phyloP scores from a whole-genome alignment of 2,329 filamentous ascomycete species.

The Colletotrichum brevisporum region DNA sequence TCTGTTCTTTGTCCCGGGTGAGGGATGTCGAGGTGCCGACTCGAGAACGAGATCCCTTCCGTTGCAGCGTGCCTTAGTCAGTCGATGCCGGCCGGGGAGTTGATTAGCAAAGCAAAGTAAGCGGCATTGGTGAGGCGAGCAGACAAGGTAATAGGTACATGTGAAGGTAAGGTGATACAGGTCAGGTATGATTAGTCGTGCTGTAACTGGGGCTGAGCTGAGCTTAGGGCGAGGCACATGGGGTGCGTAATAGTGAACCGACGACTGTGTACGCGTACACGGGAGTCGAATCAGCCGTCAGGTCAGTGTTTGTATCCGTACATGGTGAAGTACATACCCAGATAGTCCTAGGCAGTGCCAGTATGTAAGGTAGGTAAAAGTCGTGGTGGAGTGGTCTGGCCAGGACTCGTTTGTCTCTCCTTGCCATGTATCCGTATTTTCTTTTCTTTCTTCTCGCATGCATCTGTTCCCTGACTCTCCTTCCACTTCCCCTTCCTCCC shows the following conservation, averaged over 20 bases:
- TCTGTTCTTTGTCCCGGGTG: neutral
- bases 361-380: too few relatives aligned
- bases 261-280: neutral
- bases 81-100: neutral
- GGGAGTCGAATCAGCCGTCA: neutral
- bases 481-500: neutral
- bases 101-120: neutral
- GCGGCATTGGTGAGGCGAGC: slow-evolving; percentile 11
- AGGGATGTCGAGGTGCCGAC: neutral
- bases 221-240: neutral
- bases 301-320: too few relatives aligned
- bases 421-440: neutral
- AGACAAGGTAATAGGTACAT: neutral
- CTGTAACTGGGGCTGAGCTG: slow-evolving; percentile 23
- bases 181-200: neutral
- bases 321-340: too few relatives aligned
- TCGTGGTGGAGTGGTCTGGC: neutral
- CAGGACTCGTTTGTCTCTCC: neutral
- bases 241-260: neutral
- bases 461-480: neutral
- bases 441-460: neutral
- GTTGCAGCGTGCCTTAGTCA: slow-evolving; percentile 19
- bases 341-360: too few relatives aligned
- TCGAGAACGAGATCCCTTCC: neutral
- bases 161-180: slow-evolving; percentile 1